phyloP scores from a whole-genome alignment of 176 grass and related monocot species.

The Themeda triandra region DNA sequence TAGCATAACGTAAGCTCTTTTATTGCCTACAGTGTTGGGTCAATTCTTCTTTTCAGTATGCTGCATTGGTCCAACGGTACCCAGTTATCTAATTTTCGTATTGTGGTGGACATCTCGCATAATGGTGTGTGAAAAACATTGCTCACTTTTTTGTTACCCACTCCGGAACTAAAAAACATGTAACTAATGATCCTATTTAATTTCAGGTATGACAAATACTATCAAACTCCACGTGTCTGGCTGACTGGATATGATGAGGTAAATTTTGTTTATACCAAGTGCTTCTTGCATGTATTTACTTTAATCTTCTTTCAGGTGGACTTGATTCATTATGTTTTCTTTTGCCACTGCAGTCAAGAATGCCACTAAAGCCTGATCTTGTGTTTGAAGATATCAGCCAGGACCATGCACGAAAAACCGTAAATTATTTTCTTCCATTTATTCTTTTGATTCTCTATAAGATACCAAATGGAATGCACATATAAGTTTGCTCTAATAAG shows the following conservation, averaged over 20 bases:
- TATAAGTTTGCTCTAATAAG: neutral
- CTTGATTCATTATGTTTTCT: neutral
- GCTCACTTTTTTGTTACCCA: neutral
- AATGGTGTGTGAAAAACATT: neutral
- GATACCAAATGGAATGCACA: slow-evolving; percentile 2
- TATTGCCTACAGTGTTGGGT: neutral
- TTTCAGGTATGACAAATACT: slow-evolving; percentile 94
- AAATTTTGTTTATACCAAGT: slow-evolving; percentile 23
- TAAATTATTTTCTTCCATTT: slow-evolving; percentile 31
- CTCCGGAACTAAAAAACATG: neutral
- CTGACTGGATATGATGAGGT: slow-evolving; percentile 99
- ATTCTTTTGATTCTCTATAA: neutral
- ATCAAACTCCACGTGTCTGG: slow-evolving; percentile 94
- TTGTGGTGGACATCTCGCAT: neutral
- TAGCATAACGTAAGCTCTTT: slow-evolving; percentile 84
- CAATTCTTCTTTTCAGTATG: no score
- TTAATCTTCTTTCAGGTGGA: neutral
- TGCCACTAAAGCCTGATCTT: slow-evolving; percentile 80
- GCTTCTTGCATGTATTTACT: neutral
- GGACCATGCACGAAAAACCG: slow-evolving; percentile 95
- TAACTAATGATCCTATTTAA: no score
- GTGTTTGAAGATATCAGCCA: slow-evolving; percentile 98
- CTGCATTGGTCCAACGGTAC: no score
- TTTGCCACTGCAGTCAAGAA: slow-evolving; percentile 58
- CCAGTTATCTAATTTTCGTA: neutral